Percentiles rank a stretch among this genome's conserved stretches.
These are phyloP conservation scores for Populus ilicifolia DNA, from an alignment of 345 rosid species.

Conservation along the genomic window DNA sequence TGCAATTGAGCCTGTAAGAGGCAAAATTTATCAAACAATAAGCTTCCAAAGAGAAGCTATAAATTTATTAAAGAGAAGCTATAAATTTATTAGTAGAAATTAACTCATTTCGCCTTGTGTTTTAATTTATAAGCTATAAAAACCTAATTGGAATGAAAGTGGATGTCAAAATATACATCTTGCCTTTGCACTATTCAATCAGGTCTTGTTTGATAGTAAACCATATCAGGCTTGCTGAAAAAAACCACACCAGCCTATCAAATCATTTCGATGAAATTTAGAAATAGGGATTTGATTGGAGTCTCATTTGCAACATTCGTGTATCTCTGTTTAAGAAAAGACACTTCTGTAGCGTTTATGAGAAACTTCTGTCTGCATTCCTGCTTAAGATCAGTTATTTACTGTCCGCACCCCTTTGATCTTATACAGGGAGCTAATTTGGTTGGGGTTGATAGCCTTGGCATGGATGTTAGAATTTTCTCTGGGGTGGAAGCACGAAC, in stretches of 20 bases:
- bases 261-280: neutral
- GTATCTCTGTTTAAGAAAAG: neutral
- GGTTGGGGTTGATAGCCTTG: constrained; percentile 88
- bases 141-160: neutral
- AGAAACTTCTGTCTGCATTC: neutral
- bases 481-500: constrained; percentile 70
- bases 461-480: constrained; percentile 78
- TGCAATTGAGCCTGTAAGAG: neutral
- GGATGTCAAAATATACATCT: neutral
- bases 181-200: neutral
- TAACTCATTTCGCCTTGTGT: neutral
- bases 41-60: neutral
- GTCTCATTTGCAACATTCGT: neutral
- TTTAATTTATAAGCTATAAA: neutral
- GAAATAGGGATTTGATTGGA: neutral
- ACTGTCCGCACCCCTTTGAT: neutral
- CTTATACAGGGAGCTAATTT: constrained; percentile 58
- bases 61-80: neutral
- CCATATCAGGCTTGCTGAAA: neutral
- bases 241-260: neutral
- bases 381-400: neutral
- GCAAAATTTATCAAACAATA: neutral
- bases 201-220: neutral
- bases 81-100: neutral
- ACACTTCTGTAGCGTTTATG: neutral